phyloP scores from a whole-genome alignment of 352 stramenopile genomes.

The Blastocystis sp. region DNA sequence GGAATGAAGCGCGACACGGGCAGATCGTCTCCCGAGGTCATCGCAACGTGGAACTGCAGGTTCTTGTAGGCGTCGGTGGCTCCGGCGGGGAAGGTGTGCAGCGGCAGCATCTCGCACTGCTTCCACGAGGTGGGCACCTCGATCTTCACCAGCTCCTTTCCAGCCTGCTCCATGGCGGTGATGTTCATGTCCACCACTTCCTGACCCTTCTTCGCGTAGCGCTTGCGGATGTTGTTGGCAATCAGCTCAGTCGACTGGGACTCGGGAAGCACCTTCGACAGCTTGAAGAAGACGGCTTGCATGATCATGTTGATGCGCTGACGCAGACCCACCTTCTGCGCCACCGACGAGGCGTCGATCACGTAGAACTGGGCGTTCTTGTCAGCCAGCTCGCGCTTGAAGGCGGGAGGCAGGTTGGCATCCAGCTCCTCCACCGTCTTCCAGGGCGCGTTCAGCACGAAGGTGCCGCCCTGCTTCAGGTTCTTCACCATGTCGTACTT shows the following conservation, averaged over 20 bases:
- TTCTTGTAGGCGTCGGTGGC: constrained; percentile 62
- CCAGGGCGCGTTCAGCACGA: constrained; percentile 49
- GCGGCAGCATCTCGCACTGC: constrained; percentile 58
- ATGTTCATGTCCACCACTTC: constrained; percentile 31
- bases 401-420: constrained; percentile 60
- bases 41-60: constrained; percentile 62
- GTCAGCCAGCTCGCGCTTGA: constrained; percentile 61
- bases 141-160: background rate
- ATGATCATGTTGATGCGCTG: constrained; percentile 66
- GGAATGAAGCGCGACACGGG: constrained; percentile 63
- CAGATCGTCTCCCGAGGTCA: constrained; percentile 63
- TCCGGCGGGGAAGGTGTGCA: constrained; percentile 63
- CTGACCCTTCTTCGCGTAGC: background rate
- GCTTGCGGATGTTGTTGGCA: background rate
- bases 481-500: constrained; percentile 67
- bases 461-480: constrained; percentile 60
- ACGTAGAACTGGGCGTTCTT: constrained; percentile 60
- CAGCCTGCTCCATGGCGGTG: constrained; percentile 13
- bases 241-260: background rate
- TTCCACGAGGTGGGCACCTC: background rate
- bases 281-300: constrained; percentile 50
- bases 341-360: constrained; percentile 64
- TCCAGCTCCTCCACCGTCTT: constrained; percentile 60
- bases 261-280: background rate
- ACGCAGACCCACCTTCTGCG: constrained; percentile 61